phyloP scores from a whole-genome alignment of 306 rosid genomes.

The Inga leiocalycina region DNA sequence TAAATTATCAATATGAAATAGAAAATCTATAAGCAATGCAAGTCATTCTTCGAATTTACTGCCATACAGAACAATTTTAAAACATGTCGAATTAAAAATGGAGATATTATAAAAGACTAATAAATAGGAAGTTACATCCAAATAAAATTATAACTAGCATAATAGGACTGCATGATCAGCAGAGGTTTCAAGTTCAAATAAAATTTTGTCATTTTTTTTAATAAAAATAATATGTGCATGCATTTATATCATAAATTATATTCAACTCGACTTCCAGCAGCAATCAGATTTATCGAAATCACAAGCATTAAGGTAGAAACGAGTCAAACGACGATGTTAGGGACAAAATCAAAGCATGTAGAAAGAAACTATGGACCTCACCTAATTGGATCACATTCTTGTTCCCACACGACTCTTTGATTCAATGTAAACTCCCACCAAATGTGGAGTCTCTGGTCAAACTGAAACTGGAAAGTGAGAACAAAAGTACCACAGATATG shows the following conservation, averaged over 20 bases:
- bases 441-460: constrained; percentile 34
- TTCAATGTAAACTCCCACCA: constrained; percentile 8
- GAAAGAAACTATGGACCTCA: neutral
- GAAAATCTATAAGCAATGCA: neutral
- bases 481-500: neutral
- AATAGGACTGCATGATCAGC: neutral
- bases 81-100: neutral
- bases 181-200: neutral
- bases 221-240: neutral
- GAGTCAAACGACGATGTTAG: neutral
- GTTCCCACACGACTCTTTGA: constrained; percentile 31
- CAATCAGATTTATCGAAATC: constrained; percentile 11
- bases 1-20: neutral
- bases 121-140: neutral
- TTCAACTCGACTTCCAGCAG: neutral
- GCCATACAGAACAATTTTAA: neutral
- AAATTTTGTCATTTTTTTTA: neutral
- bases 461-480: neutral
- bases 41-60: neutral
- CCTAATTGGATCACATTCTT: neutral
- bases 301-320: neutral
- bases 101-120: neutral
- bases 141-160: neutral
- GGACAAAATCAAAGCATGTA: neutral
- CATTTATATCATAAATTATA: neutral